Base-by-base conservation (phyloP, 2,329 filamentous ascomycete species). In the Sclerotinia glacialis region DNA sequence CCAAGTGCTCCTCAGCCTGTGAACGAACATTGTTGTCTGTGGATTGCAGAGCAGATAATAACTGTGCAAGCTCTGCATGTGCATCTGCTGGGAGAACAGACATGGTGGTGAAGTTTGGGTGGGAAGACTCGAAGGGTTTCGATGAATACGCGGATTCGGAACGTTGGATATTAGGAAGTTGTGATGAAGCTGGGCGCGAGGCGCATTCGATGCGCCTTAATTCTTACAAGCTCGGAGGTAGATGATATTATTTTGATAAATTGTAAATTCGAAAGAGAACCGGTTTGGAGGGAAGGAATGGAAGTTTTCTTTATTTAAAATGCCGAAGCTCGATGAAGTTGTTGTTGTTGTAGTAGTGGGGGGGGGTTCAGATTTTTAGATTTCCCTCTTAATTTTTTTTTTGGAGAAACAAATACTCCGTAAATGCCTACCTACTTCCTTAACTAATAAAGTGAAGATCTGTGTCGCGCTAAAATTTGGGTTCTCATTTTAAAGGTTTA, bases 1-100 rank as follows among this genome's bases (percentile, higher is more conserved):
- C 91, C 70, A 99, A 83, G 78, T 93, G 90, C 71, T 96, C 92
- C 79, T 99, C 95, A 63, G 94, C 94, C 78, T 92, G 87, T 40
- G 90, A 87, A 77, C 95, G 89, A 74, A 92, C 84, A 67, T 83
- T 83, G 81, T 99, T 99, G 81, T 99, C 94, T 73, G 92, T 81
- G 58, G 92, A 94, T 80, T 95, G 91, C 71, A 99, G 86, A 73
- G 90, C 93, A 80, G 91, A 88, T 77, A 99, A 84, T 72, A 99
- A 87, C 85, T 93, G 90, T 71, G 85, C 84, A 75, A 99, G 88
- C 81, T 94, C 92, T 73, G 87, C 84, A 78, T 95, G 91, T 76
- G 95, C 85, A 76, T 97, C 92, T 72, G 89, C 83, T 71, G 93
- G 89, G 54, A 98, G 87, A 73, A 97, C 81, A 78, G 94, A 97